Evolutionary conservation across 176 grass and related monocot species (phyloP).

Genomic region (Zea mays): Zm-B73-REFERENCE-NAM-5.0 NC_050098.1:216909001-216909500

Average conservation of each 20-base stretch:
- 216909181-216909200: conserved; percentile 53
- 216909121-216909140: conserved; percentile 14
- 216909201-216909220: conserved; percentile 48
- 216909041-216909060: conserved; percentile 51
- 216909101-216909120: conserved; percentile 21
- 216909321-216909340: conserved; percentile 44
- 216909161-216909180: conserved; percentile 51
- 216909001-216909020: conserved; percentile 55
- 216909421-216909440: conserved; percentile 52
- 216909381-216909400: conserved; percentile 48
- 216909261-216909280: conserved; percentile 97
- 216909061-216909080: conserved; percentile 59
- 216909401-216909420: conserved; percentile 34
- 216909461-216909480: conserved; percentile 44
- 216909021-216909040: conserved; percentile 56
- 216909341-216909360: conserved; percentile 50
- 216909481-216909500: conserved; percentile 41
- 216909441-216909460: conserved; percentile 50
- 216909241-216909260: conserved; percentile 76
- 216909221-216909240: conserved; percentile 63
- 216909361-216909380: conserved; percentile 43
- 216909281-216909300: conserved; percentile 83
- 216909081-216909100: conserved; percentile 8
- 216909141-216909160: conserved; percentile 36
- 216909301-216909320: conserved; percentile 45